Base-by-base conservation (phyloP, 192 early-diverging fungal species). In the Diversispora eburnea region DNA sequence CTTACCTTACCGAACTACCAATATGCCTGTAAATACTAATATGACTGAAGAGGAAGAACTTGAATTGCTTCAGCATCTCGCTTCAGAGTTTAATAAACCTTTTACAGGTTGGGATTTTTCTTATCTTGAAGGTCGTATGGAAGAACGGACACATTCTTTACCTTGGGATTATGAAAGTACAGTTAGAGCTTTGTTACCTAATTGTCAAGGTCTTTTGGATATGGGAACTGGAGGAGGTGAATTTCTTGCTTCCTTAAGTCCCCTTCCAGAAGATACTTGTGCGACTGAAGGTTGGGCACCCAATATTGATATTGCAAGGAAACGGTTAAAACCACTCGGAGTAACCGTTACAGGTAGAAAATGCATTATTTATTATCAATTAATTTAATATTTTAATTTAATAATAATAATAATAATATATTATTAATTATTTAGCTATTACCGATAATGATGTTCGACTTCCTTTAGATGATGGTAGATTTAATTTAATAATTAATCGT, bases 211-310 rank as follows among this genome's bases (percentile, higher is more conserved):
- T 1, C 52, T 66, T 5, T 52, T 77, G 17, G 77, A 77, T 45
- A 67, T 74, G 17, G 72, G 73, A 46, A 77, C 77, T 3, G 77
- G 77, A 17, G 65, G 72, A 17, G 77, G 77, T 46, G 77, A 77
- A 47, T 72, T 77, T n/a, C 77, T 77, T 10, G 64, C 72, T 43
- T 67, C 65, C 0, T 47, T 78, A 8, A 55, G 61, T 25, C 68
- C 54, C 4, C 33, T 75, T 2, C 73, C 77, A 3, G 22, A 22
- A 42, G 33, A 75, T 39, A 75, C 69, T 41, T 73, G 68, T 1
- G 77, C 77, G 13, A 78, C 77, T 9, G 77, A 78, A 62, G 69
- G 67, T 33, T 75, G 77, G 77, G 67, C 67, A 13, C 77, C 77
- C 25, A 78, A 78, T 56, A 33, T 78, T 33, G 69, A 47, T 25